These are phyloP conservation scores for Porogramme epimiltina DNA, from an alignment of 1,284 basidiomycete species.

Conservation along the genomic window DNA sequence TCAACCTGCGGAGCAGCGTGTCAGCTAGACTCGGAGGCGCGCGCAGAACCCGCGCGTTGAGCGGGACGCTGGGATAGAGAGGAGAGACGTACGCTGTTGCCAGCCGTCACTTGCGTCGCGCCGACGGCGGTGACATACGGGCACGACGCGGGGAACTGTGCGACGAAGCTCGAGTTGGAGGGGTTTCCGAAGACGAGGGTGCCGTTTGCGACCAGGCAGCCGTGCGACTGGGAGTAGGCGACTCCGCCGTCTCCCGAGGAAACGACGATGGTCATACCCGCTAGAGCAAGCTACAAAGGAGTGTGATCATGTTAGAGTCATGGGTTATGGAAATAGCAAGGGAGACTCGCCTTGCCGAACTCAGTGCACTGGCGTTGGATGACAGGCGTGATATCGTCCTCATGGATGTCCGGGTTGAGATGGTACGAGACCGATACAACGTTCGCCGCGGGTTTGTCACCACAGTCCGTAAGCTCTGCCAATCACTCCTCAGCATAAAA, in stretches of 20 bases:
- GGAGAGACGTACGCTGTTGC: slow-evolving; percentile 15
- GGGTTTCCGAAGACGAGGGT: slow-evolving; percentile 24
- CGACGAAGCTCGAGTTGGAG: slow-evolving; percentile 29
- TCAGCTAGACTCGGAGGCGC: not conserved
- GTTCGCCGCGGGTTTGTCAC: slow-evolving; percentile 35
- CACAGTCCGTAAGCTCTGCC: slow-evolving; percentile 41
- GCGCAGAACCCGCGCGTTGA: too few species aligned
- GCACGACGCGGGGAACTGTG: slow-evolving; percentile 24
- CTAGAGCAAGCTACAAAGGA: slow-evolving; percentile 37
- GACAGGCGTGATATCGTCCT: slow-evolving; percentile 24
- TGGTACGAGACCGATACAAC: slow-evolving; percentile 41
- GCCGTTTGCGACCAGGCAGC: slow-evolving; percentile 28
- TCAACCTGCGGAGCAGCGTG: slow-evolving; percentile 1
- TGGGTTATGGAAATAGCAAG: not conserved
- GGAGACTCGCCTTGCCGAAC: slow-evolving; percentile 38
- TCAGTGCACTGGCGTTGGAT: slow-evolving; percentile 39
- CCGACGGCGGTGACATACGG: slow-evolving; percentile 28
- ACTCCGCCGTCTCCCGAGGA: slow-evolving; percentile 56
- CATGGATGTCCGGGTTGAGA: slow-evolving; percentile 33
- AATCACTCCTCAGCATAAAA: slow-evolving; percentile 17
- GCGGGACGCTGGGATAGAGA: too few species aligned
- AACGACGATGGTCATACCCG: slow-evolving; percentile 51
- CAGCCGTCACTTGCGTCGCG: slow-evolving; percentile 21
- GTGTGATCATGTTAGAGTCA: not conserved
- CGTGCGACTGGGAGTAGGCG: slow-evolving; percentile 43